Percentiles rank a stretch among this genome's conserved stretches.
Conservation (phyloP, 345 rosid species). For the Populus davidiana region DNA sequence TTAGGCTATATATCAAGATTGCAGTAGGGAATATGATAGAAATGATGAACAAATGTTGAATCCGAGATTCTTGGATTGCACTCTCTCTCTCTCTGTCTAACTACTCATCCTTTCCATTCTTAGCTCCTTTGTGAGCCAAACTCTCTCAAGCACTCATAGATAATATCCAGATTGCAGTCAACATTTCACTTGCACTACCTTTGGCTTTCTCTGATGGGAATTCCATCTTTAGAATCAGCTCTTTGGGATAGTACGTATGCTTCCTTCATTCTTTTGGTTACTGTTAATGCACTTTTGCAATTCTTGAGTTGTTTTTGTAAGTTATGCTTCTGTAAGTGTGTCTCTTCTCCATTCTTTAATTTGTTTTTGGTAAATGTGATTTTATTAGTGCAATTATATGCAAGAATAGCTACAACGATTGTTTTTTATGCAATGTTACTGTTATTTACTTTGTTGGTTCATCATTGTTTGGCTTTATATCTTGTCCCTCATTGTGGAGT, state of each 20-base stretch:
- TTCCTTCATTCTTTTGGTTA: neutral
- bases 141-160: no score
- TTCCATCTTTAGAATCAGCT: conserved; percentile 62
- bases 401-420: neutral
- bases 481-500: neutral
- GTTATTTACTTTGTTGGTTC: neutral
- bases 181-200: conserved; percentile 1
- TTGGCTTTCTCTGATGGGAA: conserved; percentile 72
- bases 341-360: conserved; percentile 1
- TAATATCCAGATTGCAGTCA: no score
- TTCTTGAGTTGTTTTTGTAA: neutral
- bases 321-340: conserved; percentile 56
- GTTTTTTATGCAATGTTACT: neutral
- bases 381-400: neutral
- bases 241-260: conserved; percentile 68
- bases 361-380: conserved; percentile 1
- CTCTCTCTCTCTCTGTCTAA: no score
- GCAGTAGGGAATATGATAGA: no score
- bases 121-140: no score
- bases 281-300: neutral
- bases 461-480: neutral
- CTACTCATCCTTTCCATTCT: no score
- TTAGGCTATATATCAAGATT: no score
- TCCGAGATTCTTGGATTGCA: no score
- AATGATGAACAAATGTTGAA: no score